Conservation (phyloP, 1,284 basidiomycete genomes). For the Cutaneotrichosporon sp. region DNA sequence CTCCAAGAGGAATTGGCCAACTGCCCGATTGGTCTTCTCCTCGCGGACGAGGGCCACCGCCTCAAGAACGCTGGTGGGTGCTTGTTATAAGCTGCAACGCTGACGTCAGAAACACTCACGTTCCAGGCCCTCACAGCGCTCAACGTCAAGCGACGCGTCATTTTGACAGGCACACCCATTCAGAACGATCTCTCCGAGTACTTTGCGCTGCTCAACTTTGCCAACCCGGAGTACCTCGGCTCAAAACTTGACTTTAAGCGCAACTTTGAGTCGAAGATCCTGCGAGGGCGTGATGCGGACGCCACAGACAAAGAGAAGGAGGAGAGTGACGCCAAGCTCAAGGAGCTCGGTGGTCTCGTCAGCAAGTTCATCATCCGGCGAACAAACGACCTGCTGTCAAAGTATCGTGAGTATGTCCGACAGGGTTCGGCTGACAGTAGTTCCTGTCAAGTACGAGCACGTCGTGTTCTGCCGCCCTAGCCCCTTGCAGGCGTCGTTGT, state of each 20-base stretch:
- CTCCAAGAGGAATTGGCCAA: constrained; percentile 67
- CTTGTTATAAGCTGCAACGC: neutral
- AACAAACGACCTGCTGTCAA: constrained; percentile 94
- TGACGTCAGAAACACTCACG: constrained; percentile 67
- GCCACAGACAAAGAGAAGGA: constrained; percentile 79
- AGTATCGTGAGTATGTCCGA: constrained; percentile 69
- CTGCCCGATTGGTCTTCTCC: constrained; percentile 79
- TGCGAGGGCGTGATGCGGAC: constrained; percentile 86
- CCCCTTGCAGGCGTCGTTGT: constrained; percentile 80
- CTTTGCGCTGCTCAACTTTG: constrained; percentile 92
- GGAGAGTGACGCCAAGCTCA: constrained; percentile 82
- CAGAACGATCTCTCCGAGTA: constrained; percentile 96
- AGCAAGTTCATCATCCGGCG: constrained; percentile 95
- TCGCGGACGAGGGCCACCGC: constrained; percentile 96
- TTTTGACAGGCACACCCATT: constrained; percentile 93
- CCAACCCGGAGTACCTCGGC: constrained; percentile 93
- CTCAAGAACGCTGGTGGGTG: constrained; percentile 86
- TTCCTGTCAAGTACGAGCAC: constrained; percentile 98
- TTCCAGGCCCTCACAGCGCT: constrained; percentile 80
- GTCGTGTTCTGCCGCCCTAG: constrained; percentile 95
- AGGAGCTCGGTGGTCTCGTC: constrained; percentile 84
- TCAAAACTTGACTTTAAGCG: constrained; percentile 89
- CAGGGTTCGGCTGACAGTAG: constrained; percentile 49
- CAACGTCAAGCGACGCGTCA: constrained; percentile 89
- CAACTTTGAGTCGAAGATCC: constrained; percentile 92